Base-by-base conservation (phyloP, 2,329 filamentous ascomycete species). In the Dactylellina parvicollis region DNA sequence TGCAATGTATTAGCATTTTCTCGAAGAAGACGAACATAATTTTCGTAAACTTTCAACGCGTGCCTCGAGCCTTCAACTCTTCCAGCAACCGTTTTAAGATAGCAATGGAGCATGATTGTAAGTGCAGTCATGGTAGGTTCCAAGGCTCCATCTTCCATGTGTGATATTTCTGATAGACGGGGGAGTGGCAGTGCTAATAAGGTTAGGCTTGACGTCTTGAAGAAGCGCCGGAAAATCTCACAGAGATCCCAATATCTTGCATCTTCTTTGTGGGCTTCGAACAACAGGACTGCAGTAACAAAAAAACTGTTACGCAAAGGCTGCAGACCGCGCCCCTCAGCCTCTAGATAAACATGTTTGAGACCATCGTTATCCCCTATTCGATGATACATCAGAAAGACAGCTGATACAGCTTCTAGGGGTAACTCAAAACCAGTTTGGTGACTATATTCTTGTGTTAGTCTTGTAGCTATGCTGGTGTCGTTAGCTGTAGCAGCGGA, bases 331-430 rank as follows among this genome's bases (percentile, higher is more conserved):
- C 32, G 62, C 14, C 8, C 44, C 10, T 59, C 49, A 10, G 62
- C 55, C 5, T 62, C 70, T 20, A 24, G 24, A 24, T 74, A 69
- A 4, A 47, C 38, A 3, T 24, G 30, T 18, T 32, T 57, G 2
- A 74, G 36, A 8, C 52, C 36, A 18, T 44, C 30, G 4, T 24
- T 32, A 32, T 74, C 62, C 10, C 55, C 55, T 22, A 62, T 32
- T n/a, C 64, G 61, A 34, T 47, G 70, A 44, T 67, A 50, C 62
- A 74, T 61, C 12, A 56, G 34, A 42, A 74, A 74, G 28, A 69
- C 24, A 4, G 62, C 44, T n/a, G 55, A 46, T 14, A 67, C 40
- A 3, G 54, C 62, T 62, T 69, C 62, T 16, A 74, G 30, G 1
- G 70, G 47, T n/a, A 69, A 22, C 14, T 34, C 49, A 16, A 20